phyloP scores from a whole-genome alignment of 2,329 filamentous ascomycete genomes.

The Colletotrichum brevisporum region DNA sequence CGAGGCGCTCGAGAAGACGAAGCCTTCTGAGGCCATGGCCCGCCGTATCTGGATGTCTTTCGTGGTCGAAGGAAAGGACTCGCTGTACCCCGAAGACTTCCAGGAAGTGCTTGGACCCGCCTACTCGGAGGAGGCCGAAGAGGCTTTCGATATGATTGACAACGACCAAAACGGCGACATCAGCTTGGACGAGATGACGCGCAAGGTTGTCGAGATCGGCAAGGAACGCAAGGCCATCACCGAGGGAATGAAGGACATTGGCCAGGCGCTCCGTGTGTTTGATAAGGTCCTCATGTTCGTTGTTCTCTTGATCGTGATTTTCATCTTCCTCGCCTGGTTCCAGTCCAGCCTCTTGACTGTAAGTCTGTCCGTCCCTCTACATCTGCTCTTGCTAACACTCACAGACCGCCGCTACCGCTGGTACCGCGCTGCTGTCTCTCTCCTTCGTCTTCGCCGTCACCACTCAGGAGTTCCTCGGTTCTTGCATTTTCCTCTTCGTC shows the following conservation, averaged over 20 bases:
- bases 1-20: slow-evolving; percentile 87
- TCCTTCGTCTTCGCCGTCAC: slow-evolving; percentile 97
- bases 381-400: slow-evolving; percentile 48
- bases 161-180: slow-evolving; percentile 94
- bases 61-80: slow-evolving; percentile 88
- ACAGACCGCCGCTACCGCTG: slow-evolving; percentile 84
- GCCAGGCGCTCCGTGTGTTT: slow-evolving; percentile 91
- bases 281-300: slow-evolving; percentile 88
- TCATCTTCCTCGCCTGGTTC: slow-evolving; percentile 73
- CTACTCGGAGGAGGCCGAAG: slow-evolving; percentile 83
- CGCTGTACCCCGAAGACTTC: slow-evolving; percentile 85
- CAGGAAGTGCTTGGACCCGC: slow-evolving; percentile 86
- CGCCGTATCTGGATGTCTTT: slow-evolving; percentile 98
- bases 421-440: slow-evolving; percentile 92
- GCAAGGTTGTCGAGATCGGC: slow-evolving; percentile 86
- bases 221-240: slow-evolving; percentile 89
- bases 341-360: slow-evolving; percentile 54
- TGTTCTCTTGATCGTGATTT: slow-evolving; percentile 83
- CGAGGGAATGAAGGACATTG: slow-evolving; percentile 97
- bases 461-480: slow-evolving; percentile 95
- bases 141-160: slow-evolving; percentile 86
- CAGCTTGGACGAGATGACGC: slow-evolving; percentile 93
- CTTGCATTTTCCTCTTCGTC: slow-evolving; percentile 98
- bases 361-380: slow-evolving; percentile 50
- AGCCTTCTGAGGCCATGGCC: slow-evolving; percentile 91